Conservation (phyloP, 2,329 filamentous ascomycete genomes). For the Cryphonectria japonica region DNA sequence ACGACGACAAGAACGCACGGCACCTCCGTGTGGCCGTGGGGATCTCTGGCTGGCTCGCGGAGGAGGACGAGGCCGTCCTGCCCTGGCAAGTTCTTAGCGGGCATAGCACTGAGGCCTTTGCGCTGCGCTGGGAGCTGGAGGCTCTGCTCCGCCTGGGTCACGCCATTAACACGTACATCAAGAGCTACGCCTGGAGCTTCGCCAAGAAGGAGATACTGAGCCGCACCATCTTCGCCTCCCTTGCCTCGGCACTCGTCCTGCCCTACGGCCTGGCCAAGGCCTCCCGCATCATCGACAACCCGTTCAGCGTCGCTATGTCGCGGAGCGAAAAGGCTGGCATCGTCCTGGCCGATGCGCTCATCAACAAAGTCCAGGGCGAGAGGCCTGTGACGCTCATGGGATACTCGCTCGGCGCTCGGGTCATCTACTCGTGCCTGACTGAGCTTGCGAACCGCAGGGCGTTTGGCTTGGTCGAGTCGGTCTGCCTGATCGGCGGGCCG, state of each 20-base stretch:
- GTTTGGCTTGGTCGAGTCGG: slow-evolving; percentile 83
- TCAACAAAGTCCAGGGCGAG: slow-evolving; percentile 82
- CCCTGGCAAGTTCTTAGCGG: slow-evolving; percentile 78
- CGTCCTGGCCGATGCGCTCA: slow-evolving; percentile 79
- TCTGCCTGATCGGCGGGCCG: slow-evolving; percentile 81
- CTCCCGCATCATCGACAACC: slow-evolving; percentile 77
- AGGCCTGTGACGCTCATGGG: slow-evolving; percentile 79
- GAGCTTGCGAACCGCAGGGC: slow-evolving; percentile 76
- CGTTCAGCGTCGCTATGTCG: slow-evolving; percentile 75
- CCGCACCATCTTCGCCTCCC: slow-evolving; percentile 68
- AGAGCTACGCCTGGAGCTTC: slow-evolving; percentile 73
- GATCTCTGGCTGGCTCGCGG: slow-evolving; percentile 82
- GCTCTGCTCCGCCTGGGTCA: slow-evolving; percentile 77
- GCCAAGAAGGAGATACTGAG: slow-evolving; percentile 77
- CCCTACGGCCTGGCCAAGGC: slow-evolving; percentile 69
- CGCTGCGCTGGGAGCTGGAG: slow-evolving; percentile 80
- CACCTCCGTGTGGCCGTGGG: slow-evolving; percentile 82
- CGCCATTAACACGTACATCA: slow-evolving; percentile 71
- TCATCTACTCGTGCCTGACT: slow-evolving; percentile 82
- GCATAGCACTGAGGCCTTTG: slow-evolving; percentile 75
- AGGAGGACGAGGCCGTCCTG: slow-evolving; percentile 72
- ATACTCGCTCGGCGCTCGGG: slow-evolving; percentile 79
- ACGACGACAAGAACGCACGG: slow-evolving; percentile 41
- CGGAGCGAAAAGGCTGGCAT: slow-evolving; percentile 79
- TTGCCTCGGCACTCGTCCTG: slow-evolving; percentile 69